Base-by-base conservation (phyloP, 2,329 filamentous ascomycete species). In the Didymella keratinophila region DNA sequence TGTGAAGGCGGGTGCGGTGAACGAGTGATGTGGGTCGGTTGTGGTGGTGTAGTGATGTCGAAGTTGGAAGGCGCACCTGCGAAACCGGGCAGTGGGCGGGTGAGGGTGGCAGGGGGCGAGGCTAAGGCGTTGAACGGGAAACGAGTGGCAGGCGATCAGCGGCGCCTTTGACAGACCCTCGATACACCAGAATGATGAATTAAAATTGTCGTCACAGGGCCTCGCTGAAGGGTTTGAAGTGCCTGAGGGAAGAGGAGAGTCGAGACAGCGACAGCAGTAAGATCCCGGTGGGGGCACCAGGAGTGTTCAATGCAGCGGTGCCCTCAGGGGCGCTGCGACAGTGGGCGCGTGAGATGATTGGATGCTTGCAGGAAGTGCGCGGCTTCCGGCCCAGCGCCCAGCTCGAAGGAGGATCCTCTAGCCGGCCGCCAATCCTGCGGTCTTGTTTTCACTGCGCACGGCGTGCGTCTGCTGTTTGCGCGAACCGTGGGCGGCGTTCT, bases 141-240 rank as follows among this genome's bases (percentile, higher is more conserved):
- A 70, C 71, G 73, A 76, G 60, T 48, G 65, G 71, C 28, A 58
- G 65, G 65, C 65, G 70, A 73, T 72, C 70, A 67, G 64, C 72
- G 66, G 64, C 58, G 37, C 58, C 46, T 55, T 53, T 55, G 44
- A 55, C 44, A 48, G 52, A 42, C 64, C 64, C 45, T 44, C 53
- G 44, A 62, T 69, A 65, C 70, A 66, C 53, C 61, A 65, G 51
- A 56, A 27, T 27, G 41, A 32, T 53, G 46, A 62, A 48, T 59
- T 60, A 60, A 49, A 63, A n/a, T 43, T 52, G 62, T 64, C 65
- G 69, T 69, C 62, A 61, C 60, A 51, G 50, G 58, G 27, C 45
- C 52, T 36, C 28, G 28, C 25, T 52, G 47, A 20, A 27, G 36
- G 53, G 61, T 64, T 67, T 68, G 62, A 61, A 49, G 62, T 61